Evolutionary conservation across 495 filamentous ascomycete species (phyloP).

Genomic region (Trypethelium eluteriae): DNA sequence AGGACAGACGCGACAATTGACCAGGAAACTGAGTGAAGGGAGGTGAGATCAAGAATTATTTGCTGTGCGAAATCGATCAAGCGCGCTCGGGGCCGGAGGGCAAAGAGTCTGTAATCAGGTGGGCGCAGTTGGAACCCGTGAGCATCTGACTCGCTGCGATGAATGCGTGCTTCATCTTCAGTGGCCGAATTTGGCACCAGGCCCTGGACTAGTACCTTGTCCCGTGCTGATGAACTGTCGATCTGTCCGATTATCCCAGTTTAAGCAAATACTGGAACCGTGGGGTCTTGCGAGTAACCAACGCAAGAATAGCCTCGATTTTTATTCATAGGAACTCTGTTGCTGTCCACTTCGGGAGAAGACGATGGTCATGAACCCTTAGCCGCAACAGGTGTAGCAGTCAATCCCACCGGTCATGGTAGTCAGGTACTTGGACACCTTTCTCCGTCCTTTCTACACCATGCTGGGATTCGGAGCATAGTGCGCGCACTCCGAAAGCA

Average conservation of each 20-base stretch:
- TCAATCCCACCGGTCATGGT: not conserved
- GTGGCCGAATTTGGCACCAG: constrained; percentile 2
- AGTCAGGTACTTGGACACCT: not conserved
- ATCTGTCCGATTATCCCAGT: constrained; percentile 12
- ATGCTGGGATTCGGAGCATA: not conserved
- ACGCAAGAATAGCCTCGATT: constrained; percentile 4
- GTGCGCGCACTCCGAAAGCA: constrained; percentile 7
- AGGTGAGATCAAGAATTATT: not conserved
- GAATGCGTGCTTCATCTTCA: constrained; percentile 10
- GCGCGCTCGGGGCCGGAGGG: constrained; percentile 1
- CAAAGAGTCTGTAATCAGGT: constrained; percentile 2
- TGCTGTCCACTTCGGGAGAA: not conserved
- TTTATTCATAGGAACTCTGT: not conserved
- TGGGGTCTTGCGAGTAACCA: constrained; percentile 2
- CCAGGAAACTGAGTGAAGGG: not conserved
- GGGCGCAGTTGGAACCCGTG: constrained; percentile 7
- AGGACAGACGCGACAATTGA: constrained; percentile 1
- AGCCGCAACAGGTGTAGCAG: not conserved
- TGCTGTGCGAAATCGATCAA: constrained; percentile 1
- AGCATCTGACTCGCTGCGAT: constrained; percentile 6
- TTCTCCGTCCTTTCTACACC: not conserved
- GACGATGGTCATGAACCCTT: not conserved
- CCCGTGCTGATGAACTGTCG: constrained; percentile 13
- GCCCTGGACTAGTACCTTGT: constrained; percentile 10
- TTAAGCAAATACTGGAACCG: constrained; percentile 6